phyloP scores from a whole-genome alignment of 768 basidiomycete genomes.

The Serendipita sp. region DNA sequence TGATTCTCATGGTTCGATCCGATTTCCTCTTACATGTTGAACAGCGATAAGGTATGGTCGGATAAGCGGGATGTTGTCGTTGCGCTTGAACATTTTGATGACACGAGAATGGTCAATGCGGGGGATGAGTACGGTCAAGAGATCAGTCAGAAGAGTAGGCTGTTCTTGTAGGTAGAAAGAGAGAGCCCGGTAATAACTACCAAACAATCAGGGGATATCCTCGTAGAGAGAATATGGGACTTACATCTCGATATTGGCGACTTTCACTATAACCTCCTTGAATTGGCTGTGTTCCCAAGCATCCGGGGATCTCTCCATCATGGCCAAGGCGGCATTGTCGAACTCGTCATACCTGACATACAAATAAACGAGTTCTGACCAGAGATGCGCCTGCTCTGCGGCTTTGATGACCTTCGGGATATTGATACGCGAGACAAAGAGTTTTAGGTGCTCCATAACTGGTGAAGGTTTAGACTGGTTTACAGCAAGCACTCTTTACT shows the following conservation, averaged over 20 bases:
- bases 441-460: constrained; percentile 98
- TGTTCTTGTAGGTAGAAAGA: constrained; percentile 91
- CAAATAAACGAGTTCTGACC: constrained; percentile 96
- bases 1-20: neutral
- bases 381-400: constrained; percentile 89
- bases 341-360: constrained; percentile 98
- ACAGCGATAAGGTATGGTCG: constrained; percentile 94
- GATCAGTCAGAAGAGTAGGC: constrained; percentile 82
- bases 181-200: constrained; percentile 84
- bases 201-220: neutral
- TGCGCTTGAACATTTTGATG: constrained; percentile 72
- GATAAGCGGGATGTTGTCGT: constrained; percentile 90
- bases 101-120: constrained; percentile 93
- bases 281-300: constrained; percentile 99
- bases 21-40: constrained; percentile 49
- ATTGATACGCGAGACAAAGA: constrained; percentile 91
- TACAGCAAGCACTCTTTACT: constrained; percentile 18
- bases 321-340: constrained; percentile 93
- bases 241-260: constrained; percentile 93
- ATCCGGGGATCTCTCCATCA: constrained; percentile 97
- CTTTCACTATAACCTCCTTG: constrained; percentile 94
- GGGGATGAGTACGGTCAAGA: constrained; percentile 79
- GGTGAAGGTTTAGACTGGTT: neutral
- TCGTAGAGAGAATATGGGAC: constrained; percentile 12
- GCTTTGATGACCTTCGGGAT: constrained; percentile 98